Base-by-base conservation (phyloP, 2,329 filamentous ascomycete species). In the Cercospora janseana region DNA sequence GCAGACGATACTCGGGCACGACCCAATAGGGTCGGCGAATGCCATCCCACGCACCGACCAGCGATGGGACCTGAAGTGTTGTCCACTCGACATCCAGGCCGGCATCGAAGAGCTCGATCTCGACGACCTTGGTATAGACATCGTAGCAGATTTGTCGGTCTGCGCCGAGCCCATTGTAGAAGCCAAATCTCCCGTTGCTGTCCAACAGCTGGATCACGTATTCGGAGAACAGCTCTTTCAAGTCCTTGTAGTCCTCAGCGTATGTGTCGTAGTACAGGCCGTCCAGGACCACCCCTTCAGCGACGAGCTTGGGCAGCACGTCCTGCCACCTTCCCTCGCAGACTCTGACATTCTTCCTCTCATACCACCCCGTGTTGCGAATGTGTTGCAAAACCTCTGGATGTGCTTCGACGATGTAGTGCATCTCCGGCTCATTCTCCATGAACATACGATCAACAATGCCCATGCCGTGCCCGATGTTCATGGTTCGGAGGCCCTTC, bases 241-340 rank as follows among this genome's bases (percentile, higher is more conserved):
- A 81, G 67, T 92, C 87, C 2, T 77, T 76, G 70, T 97, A 98
- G 57, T 93, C 88, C 72, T 98, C 93, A 5, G 90, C 93, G 69
- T 97, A 97, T 0, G 93, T 98, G 66, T 98, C 93, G 65, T 96
- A 97, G 74, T 97, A 98, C 60, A 98, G 75, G 8, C 69, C 75
- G 53, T 78, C 74, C 46, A 77, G 73, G 16, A 66, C 59, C 4
- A 69, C 65, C 29, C 69, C 72, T 50, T 73, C 63, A 51, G 71
- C 70, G 3, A 75, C 64, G 0, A 77, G 66, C 27, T 65, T 66
- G 1, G 73, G 73, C 2, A 77, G 63, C 6, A 77, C 63, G 31
- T 77, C 74, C 57, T 77, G 75, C 75, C 75, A 78, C 23, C 69
- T 66, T 20, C 75, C 75, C 54, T 74, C 72, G 50, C 76, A 73